Evolutionary conservation across 2,329 filamentous ascomycete genomes (phyloP), one percentile per base, ranked within the genome.

Genomic region (Pyricularia pennisetigena): DNA sequence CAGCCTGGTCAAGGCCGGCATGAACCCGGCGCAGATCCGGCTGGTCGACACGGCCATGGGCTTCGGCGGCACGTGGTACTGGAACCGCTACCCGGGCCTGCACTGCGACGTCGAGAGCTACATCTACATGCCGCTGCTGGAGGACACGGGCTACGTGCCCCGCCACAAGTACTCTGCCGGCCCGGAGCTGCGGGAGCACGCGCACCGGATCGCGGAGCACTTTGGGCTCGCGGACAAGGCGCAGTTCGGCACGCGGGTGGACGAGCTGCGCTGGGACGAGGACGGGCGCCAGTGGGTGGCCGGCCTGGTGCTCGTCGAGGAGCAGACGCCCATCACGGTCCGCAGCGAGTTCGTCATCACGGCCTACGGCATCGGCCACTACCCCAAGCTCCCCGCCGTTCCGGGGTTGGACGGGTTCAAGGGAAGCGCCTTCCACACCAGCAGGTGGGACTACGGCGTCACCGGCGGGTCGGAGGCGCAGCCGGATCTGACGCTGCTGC

Each of bases 71-170:
- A 57, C 41, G 1, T 66, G 64, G 64, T 66, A 66, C 64, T 66
- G 64, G 64, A 66, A 66, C 64, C 64, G 64, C 14, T 66, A 54
- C 35, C 64, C 64, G 28, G 64, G 64, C 35, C 68, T 64, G 29
- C 28, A 32, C 29, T 64, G 63, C 63, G 63, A 90, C 71, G 76
- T 87, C 3, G 87, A 90, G 74, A 80, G 80, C 67, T 87, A 85
- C 71, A 78, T 81, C n/a, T 89, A 89, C 72, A 75, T 88, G 75
- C 86, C 86, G 3, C 75, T 87, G 14, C 79, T 89, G 2, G 86
- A 89, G 69, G 85, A 88, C 74, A 86, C 80, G 1, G 82, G 82
- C 0, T 88, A 86, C 72, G 81, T 88, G 73, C 87, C 87, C 0
- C 82, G 78, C 20, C 78, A 84, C 62, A 79, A 76, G 62, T 81